Evolutionary conservation across 2,329 filamentous ascomycete genomes (phyloP), one percentile per base, ranked within the genome.

Genomic region (Curvularia sp.): DNA sequence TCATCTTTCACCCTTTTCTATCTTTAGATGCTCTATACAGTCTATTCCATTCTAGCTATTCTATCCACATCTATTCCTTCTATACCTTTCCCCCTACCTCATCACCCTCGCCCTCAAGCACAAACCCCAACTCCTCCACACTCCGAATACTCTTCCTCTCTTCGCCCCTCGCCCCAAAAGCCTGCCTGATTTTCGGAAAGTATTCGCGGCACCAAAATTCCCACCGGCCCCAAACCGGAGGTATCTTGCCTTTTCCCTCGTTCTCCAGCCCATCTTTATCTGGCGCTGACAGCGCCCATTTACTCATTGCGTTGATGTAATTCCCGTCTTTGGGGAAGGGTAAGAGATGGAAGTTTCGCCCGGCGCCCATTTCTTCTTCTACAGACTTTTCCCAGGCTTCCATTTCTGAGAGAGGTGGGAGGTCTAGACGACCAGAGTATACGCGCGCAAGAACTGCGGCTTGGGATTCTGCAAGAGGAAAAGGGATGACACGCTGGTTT

Each of bases 401-500:
- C 89, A 97, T 96, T 51, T 87, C 86, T 0, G 79, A 72, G 1
- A 73, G 74, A 0, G 85, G 71, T 0, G 93, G 93, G 8, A 97
- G 79, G 0, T 77, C 62, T 0, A 97, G 79, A 0, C 86, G 80
- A 33, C 90, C 89, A 0, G 91, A 86, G 85, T 91, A 96, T 0
- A 93, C 84, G 1, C 91, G 86, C 2, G 93, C 87, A 46, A 96
- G 82, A 0, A 91, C 85, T 0, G 93, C 89, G 0, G 88, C 87
- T 76, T 97, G 93, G 5, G 86, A 87, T 78, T 97, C 92, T 0
- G 88, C 84, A 1, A 95, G 69, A 0, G 91, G 89, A 73, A 96
- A 96, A 0, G 94, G 94, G n/a, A 96, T 89, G n/a, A 95, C 86
- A 65, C 89, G 90, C 72, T 93, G 89, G 15, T 90, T 88, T 39